Evolutionary conservation across 2,329 filamentous ascomycete genomes (phyloP), one percentile per base, ranked within the genome.

Genomic region (Trichoderma gracile): DNA sequence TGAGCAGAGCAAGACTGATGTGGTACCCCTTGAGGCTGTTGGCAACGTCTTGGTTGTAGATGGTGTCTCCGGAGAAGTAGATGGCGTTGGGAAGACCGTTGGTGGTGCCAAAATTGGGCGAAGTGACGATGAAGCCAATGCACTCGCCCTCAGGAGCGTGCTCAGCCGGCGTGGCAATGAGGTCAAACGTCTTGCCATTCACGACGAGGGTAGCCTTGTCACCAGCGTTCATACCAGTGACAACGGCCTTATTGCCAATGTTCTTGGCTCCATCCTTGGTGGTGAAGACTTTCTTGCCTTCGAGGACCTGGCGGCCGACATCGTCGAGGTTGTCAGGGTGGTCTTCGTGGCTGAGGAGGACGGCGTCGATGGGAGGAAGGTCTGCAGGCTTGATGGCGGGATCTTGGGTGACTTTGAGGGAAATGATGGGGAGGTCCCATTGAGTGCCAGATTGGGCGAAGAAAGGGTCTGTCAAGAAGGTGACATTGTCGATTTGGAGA

Each of bases 301-400:
- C 74, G 6, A 83, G 75, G 0, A 82, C 73, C 8, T 68, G 74
- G 5, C 80, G 80, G 23, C 81, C 81, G 0, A 78, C 67, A 2
- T 77, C 73, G 40, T 84, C 81, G 2, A 84, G 74, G 65, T 83
- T 83, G 66, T 83, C 81, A 0, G 73, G 72, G 64, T 83, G 81
- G 69, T 83, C 79, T 69, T 83, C 81, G 64, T 84, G 81, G 69
- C 78, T 81, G 9, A 83, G 74, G 0, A 83, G 74, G 3, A 83
- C 72, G n/a, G 76, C 80, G 56, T 82, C 80, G 66, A 83, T 81
- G 10, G 71, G 70, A 0, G 81, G 81, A 0, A 83, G 73, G 1
- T 79, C 62, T 1, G 74, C 66, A 0, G 82, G 71, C 0, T 67
- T 58, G 0, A 81, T 67, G 2, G 77, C 77, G 0, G 80, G 78